Conservation (phyloP, 176 grass and related monocot species). For the Saccharum officinarum region DNA sequence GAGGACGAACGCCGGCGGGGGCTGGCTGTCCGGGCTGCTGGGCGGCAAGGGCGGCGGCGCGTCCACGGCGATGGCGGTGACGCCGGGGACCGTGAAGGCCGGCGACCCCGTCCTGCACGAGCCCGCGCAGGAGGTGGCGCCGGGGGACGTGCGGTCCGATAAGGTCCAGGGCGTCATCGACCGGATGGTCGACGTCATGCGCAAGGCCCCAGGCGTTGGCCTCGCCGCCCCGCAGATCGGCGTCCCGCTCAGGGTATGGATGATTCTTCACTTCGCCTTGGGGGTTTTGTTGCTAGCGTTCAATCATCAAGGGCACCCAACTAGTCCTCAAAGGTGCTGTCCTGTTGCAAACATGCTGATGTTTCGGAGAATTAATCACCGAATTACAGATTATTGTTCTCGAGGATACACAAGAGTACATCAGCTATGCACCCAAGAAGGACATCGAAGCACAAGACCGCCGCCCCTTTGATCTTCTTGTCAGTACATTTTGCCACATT, state of each 20-base stretch:
- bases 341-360: not conserved
- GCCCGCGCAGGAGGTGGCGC: slow-evolving; percentile 46
- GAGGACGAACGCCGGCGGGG: slow-evolving; percentile 34
- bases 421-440: slow-evolving; percentile 73
- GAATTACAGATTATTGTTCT: slow-evolving; percentile 82
- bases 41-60: slow-evolving; percentile 38
- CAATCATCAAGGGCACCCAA: not conserved
- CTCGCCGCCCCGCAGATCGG: slow-evolving; percentile 95
- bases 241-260: slow-evolving; percentile 61
- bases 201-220: slow-evolving; percentile 80
- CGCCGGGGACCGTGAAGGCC: slow-evolving; percentile 74
- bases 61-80: slow-evolving; percentile 36
- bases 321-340: not conserved
- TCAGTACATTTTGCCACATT: slow-evolving; percentile 39
- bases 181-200: slow-evolving; percentile 82
- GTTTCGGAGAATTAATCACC: not conserved
- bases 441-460: slow-evolving; percentile 73
- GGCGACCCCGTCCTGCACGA: slow-evolving; percentile 96
- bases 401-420: slow-evolving; percentile 92
- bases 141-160: slow-evolving; percentile 59
- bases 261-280: not conserved
- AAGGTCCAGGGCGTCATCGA: slow-evolving; percentile 81
- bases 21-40: slow-evolving; percentile 53
- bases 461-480: slow-evolving; percentile 80
- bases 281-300: not conserved